Percentiles rank a stretch among this genome's conserved stretches.
phyloP scores from a whole-genome alignment of 163 green algal genomes.

The Volvox carteri region DNA sequence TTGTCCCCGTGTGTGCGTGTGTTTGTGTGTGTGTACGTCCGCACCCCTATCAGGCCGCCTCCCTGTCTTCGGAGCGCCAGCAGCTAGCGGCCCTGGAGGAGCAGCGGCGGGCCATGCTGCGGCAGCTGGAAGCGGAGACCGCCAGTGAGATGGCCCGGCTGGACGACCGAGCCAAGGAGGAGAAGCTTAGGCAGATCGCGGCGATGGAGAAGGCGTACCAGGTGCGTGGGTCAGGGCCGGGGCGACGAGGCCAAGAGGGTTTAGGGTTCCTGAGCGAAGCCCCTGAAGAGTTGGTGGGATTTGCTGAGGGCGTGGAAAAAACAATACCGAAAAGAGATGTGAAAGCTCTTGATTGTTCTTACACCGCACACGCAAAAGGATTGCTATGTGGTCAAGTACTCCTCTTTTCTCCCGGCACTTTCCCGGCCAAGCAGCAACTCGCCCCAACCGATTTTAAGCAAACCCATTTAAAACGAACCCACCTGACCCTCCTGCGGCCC shows the following conservation, averaged over 20 bases:
- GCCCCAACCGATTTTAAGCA: too few relatives aligned
- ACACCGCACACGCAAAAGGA: too few relatives aligned
- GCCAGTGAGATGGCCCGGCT: conserved; percentile 63
- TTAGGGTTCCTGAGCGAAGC: too few relatives aligned
- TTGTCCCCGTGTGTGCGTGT: too few relatives aligned
- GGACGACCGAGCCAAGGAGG: conserved; percentile 76
- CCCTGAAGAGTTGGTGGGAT: neutral
- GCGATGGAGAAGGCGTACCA: conserved; percentile 65
- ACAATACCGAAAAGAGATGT: neutral
- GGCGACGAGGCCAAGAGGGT: too few relatives aligned
- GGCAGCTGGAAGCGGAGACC: conserved; percentile 63
- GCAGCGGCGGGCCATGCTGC: conserved; percentile 58
- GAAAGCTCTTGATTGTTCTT: neutral
- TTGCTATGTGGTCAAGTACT: too few relatives aligned
- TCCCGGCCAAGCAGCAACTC: too few relatives aligned
- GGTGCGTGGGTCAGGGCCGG: too few relatives aligned
- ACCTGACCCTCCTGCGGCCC: too few relatives aligned
- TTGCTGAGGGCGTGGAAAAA: neutral
- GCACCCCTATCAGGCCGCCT: conserved; percentile 38
- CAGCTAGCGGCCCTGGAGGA: conserved; percentile 68
- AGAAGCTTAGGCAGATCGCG: conserved; percentile 75
- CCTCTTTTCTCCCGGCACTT: too few relatives aligned
- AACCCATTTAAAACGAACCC: too few relatives aligned
- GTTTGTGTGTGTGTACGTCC: too few relatives aligned
- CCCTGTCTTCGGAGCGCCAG: conserved; percentile 62